phyloP scores from a whole-genome alignment of 2,329 filamentous ascomycete genomes.

The Bipolaris zeicola region DNA sequence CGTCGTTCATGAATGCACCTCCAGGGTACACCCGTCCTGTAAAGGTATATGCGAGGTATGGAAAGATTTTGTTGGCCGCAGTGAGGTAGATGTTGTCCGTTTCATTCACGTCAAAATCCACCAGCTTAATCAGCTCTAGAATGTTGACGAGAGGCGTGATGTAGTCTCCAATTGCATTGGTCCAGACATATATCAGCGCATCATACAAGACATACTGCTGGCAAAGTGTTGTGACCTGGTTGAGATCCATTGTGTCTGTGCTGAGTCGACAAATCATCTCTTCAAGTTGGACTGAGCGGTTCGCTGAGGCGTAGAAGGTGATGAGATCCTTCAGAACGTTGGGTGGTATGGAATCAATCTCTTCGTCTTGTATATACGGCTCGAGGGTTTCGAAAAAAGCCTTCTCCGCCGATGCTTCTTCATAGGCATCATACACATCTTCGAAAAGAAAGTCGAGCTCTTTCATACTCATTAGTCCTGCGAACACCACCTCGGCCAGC shows the following conservation, averaged over 20 bases:
- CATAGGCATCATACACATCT: slow-evolving; percentile 87
- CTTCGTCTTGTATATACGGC: slow-evolving; percentile 80
- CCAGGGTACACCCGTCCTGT: slow-evolving; percentile 93
- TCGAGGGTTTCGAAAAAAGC: slow-evolving; percentile 89
- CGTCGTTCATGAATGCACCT: slow-evolving; percentile 73
- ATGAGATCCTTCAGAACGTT: slow-evolving; percentile 85
- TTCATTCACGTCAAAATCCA: slow-evolving; percentile 61
- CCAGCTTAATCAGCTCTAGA: slow-evolving; percentile 65
- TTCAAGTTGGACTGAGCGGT: slow-evolving; percentile 79
- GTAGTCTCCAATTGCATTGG: slow-evolving; percentile 84
- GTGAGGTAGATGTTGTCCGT: slow-evolving; percentile 67
- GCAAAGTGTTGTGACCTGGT: slow-evolving; percentile 88
- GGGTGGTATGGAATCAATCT: slow-evolving; percentile 77
- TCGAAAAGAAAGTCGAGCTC: slow-evolving; percentile 88
- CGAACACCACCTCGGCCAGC: slow-evolving; percentile 81
- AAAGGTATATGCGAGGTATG: slow-evolving; percentile 89
- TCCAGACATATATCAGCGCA: slow-evolving; percentile 96
- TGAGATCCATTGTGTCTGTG: slow-evolving; percentile 87
- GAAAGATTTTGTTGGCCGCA: slow-evolving; percentile 88
- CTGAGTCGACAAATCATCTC: slow-evolving; percentile 95
- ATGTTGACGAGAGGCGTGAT: slow-evolving; percentile 89
- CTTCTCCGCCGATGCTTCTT: slow-evolving; percentile 72
- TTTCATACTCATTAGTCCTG: slow-evolving; percentile 77
- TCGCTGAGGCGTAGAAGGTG: slow-evolving; percentile 75
- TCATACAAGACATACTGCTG: slow-evolving; percentile 93